These are phyloP conservation scores for Aspergillus brunneoviolaceus DNA, from an alignment of 2,329 filamentous ascomycete species.

Conservation along the genomic window DNA sequence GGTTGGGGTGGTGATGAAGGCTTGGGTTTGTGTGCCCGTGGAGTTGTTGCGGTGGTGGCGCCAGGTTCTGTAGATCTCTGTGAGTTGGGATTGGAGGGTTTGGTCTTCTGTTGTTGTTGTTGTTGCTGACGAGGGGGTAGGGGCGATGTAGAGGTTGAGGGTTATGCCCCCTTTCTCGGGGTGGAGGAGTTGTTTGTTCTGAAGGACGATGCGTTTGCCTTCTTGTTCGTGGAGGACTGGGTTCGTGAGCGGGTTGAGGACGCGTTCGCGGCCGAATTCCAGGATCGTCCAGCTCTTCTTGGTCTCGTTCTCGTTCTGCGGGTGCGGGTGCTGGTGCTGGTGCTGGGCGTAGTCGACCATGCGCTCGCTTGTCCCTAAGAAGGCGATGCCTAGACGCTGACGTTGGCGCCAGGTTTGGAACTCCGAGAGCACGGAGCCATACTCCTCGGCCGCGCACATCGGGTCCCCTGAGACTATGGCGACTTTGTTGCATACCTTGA, in stretches of 20 bases:
- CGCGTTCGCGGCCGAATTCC: slow-evolving; percentile 41
- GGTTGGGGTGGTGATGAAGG: slow-evolving; percentile 36
- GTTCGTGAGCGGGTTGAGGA: slow-evolving; percentile 43
- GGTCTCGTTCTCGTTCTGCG: too few species aligned
- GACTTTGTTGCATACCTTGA: slow-evolving; percentile 39
- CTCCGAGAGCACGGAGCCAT: slow-evolving; percentile 33
- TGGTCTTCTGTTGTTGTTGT: slow-evolving; percentile 25
- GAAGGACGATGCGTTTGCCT: slow-evolving; percentile 39
- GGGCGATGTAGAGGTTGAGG: slow-evolving; percentile 37
- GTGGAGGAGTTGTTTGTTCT: slow-evolving; percentile 40
- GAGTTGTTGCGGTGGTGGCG: slow-evolving; percentile 33
- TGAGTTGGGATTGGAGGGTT: slow-evolving; percentile 33
- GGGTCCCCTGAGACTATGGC: slow-evolving; percentile 44
- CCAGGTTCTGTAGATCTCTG: slow-evolving; percentile 41
- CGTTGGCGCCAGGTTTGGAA: slow-evolving; percentile 36
- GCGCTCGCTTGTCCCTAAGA: slow-evolving; percentile 37
- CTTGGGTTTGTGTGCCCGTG: slow-evolving; percentile 22
- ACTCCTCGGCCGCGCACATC: slow-evolving; percentile 30
- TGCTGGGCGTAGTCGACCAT: slow-evolving; percentile 32
- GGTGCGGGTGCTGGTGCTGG: slow-evolving; percentile 8
- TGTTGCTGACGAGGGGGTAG: not conserved
- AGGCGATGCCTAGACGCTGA: slow-evolving; percentile 33
- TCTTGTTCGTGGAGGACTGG: slow-evolving; percentile 36
- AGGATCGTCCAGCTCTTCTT: slow-evolving; percentile 35
- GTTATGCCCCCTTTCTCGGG: slow-evolving; percentile 34